These are phyloP conservation scores for Entophlyctis helioformis DNA, from an alignment of 192 early-diverging fungal genomes.

Conservation along the genomic window DNA sequence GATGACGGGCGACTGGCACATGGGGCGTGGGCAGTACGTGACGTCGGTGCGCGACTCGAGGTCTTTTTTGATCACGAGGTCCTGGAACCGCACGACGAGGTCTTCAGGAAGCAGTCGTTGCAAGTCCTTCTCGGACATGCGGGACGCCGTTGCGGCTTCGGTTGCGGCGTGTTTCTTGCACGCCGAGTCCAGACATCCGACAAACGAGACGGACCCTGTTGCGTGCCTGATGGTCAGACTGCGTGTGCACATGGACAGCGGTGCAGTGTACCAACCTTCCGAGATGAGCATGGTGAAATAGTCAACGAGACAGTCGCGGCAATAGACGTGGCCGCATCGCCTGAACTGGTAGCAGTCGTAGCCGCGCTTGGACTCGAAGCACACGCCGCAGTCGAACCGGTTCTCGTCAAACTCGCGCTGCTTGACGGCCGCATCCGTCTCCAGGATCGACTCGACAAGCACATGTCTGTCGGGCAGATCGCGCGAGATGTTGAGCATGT, in stretches of 20 bases:
- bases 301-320: slow-evolving; percentile 11
- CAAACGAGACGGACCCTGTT: not conserved
- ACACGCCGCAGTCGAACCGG: slow-evolving; percentile 16
- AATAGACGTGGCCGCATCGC: slow-evolving; percentile 20
- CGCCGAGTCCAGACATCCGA: slow-evolving; percentile 1
- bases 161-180: slow-evolving; percentile 1
- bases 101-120: not conserved
- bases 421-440: not conserved
- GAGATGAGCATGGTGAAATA: slow-evolving; percentile 20
- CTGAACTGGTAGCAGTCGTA: slow-evolving; percentile 7
- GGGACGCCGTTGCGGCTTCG: not conserved
- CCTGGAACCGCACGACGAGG: slow-evolving; percentile 7
- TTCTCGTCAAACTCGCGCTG: slow-evolving; percentile 10
- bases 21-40: slow-evolving; percentile 21
- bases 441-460: slow-evolving; percentile 8
- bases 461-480: not conserved
- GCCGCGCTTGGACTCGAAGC: slow-evolving; percentile 10
- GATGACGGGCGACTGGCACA: slow-evolving; percentile 14
- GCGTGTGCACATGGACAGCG: not conserved
- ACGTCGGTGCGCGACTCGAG: slow-evolving; percentile 14
- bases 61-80: slow-evolving; percentile 1
- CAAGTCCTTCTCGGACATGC: not conserved
- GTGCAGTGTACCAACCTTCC: slow-evolving; percentile 5
- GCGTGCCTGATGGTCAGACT: not conserved
- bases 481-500: not conserved